phyloP scores from a whole-genome alignment of 768 basidiomycete genomes.

The Basidioascus undulatus region DNA sequence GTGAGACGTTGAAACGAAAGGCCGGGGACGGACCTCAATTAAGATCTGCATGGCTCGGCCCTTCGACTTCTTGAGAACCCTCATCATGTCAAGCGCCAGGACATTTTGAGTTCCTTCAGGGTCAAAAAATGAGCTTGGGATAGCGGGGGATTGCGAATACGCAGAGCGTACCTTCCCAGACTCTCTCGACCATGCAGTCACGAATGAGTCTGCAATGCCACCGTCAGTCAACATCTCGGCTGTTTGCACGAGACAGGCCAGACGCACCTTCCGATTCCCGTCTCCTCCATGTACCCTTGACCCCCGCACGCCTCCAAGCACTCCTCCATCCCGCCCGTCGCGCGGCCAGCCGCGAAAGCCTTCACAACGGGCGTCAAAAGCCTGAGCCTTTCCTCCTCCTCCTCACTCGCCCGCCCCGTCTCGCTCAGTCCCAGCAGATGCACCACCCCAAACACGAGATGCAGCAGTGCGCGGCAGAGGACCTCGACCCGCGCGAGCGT shows the following conservation, averaged over 20 bases:
- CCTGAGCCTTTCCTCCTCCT: slow-evolving; percentile 30
- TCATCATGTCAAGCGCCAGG: slow-evolving; percentile 38
- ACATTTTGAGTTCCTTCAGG: slow-evolving; percentile 23
- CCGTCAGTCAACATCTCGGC: not conserved
- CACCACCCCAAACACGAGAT: slow-evolving; percentile 37
- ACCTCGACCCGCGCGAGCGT: slow-evolving; percentile 36
- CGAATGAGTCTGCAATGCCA: slow-evolving; percentile 26
- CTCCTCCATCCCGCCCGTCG: slow-evolving; percentile 39
- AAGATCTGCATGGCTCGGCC: not conserved
- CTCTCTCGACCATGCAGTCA: slow-evolving; percentile 50
- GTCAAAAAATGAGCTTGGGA: not conserved
- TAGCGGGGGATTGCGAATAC: not conserved
- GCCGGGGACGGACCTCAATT: not conserved
- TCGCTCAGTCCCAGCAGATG: slow-evolving; percentile 37
- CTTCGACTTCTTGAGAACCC: slow-evolving; percentile 27
- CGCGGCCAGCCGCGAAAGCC: slow-evolving; percentile 42
- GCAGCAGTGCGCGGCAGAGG: slow-evolving; percentile 38
- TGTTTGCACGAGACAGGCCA: not conserved
- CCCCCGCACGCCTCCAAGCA: slow-evolving; percentile 51
- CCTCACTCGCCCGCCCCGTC: slow-evolving; percentile 22
- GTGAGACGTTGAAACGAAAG: not conserved
- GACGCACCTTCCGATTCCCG: slow-evolving; percentile 32
- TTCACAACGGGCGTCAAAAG: slow-evolving; percentile 44
- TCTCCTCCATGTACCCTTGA: slow-evolving; percentile 67
- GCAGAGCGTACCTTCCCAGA: slow-evolving; percentile 46